phyloP scores from a whole-genome alignment of 202 grass and related monocot species.

The Setaria viridis region DNA sequence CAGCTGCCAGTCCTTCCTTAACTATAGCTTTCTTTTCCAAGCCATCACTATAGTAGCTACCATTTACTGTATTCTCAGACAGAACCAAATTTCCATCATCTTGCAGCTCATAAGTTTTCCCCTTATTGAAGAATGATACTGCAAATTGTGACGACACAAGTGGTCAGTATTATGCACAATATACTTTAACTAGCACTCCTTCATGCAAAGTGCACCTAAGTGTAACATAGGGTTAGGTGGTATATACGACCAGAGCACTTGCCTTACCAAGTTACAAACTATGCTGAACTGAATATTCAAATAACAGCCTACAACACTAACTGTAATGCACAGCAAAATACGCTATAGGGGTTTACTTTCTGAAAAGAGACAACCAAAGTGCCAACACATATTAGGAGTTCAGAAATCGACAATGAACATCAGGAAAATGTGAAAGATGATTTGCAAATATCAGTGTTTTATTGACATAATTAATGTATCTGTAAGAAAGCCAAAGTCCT shows the following conservation, averaged over 20 bases:
- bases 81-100: slow-evolving; percentile 38
- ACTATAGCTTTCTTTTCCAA: slow-evolving; percentile 50
- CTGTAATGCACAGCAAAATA: background rate
- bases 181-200: background rate
- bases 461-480: background rate
- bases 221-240: slow-evolving; percentile 7
- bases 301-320: slow-evolving; percentile 7
- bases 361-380: background rate
- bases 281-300: slow-evolving; percentile 25
- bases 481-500: slow-evolving; percentile 12
- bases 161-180: slow-evolving; percentile 11
- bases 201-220: slow-evolving; percentile 17
- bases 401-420: slow-evolving; percentile 18
- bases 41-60: slow-evolving; percentile 45
- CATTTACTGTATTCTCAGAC: slow-evolving; percentile 20
- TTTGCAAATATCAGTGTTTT: slow-evolving; percentile 19
- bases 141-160: slow-evolving; percentile 41
- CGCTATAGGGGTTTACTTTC: background rate
- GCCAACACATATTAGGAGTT: background rate
- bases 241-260: background rate
- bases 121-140: slow-evolving; percentile 84
- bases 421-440: slow-evolving; percentile 26
- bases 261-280: slow-evolving; percentile 18
- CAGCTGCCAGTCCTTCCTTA: slow-evolving; percentile 41
- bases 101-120: slow-evolving; percentile 48